Conservation (phyloP, 208 protist genomes). For the Crithidia expoeki region DNA sequence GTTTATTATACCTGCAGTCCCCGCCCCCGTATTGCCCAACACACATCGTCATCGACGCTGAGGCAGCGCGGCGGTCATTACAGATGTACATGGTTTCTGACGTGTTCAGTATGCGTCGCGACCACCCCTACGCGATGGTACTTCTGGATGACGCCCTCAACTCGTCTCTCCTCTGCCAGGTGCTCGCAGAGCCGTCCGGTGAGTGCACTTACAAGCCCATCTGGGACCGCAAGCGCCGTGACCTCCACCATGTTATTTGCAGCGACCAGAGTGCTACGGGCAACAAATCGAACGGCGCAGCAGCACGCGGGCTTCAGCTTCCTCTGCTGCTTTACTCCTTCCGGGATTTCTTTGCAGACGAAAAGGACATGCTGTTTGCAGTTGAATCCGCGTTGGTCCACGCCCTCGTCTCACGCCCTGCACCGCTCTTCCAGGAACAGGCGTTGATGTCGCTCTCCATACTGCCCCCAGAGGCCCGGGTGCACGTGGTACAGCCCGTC, state of each 20-base stretch:
- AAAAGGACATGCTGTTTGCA: slow-evolving; percentile 51
- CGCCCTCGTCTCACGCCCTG: slow-evolving; percentile 23
- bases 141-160: slow-evolving; percentile 43
- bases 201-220: slow-evolving; percentile 2
- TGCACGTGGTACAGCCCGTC: slow-evolving; percentile 55
- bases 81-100: slow-evolving; percentile 32
- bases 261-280: background rate
- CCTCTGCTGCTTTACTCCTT: slow-evolving; percentile 54
- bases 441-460: slow-evolving; percentile 60
- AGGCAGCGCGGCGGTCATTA: slow-evolving; percentile 36
- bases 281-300: background rate
- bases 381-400: slow-evolving; percentile 58
- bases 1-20: slow-evolving; percentile 27
- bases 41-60: slow-evolving; percentile 53
- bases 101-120: slow-evolving; percentile 13
- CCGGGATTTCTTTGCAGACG: slow-evolving; percentile 38
- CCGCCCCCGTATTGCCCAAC: slow-evolving; percentile 55
- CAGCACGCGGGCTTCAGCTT: background rate
- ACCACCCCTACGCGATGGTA: slow-evolving; percentile 31
- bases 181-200: slow-evolving; percentile 1
- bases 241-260: slow-evolving; percentile 21
- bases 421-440: slow-evolving; percentile 51
- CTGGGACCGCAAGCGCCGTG: slow-evolving; percentile 22
- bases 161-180: slow-evolving; percentile 7
- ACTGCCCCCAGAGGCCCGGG: slow-evolving; percentile 50